Percentiles rank a stretch among this genome's conserved stretches.
Conservation (phyloP, 495 filamentous ascomycete species). For the Podospora didyma region DNA sequence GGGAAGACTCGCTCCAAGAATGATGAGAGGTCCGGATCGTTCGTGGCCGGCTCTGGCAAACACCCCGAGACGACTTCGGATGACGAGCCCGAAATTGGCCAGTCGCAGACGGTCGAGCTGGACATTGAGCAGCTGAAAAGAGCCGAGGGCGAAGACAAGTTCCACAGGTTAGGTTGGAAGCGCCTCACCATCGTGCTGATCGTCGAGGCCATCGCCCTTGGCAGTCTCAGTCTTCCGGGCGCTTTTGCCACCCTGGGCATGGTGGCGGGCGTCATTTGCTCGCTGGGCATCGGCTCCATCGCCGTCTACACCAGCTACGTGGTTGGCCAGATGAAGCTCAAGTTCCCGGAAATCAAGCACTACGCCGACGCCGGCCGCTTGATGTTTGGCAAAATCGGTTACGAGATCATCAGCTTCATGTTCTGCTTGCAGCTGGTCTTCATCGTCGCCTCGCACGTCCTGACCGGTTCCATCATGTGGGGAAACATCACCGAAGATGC, state of each 20-base stretch:
- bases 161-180: conserved; percentile 46
- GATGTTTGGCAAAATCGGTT: conserved; percentile 58
- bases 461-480: conserved; percentile 70
- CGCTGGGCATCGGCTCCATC: conserved; percentile 57
- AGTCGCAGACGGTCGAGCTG: not conserved
- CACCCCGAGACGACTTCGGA: not conserved
- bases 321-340: conserved; percentile 72
- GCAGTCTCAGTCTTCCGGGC: conserved; percentile 60
- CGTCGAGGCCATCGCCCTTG: conserved; percentile 71
- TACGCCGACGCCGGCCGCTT: conserved; percentile 70
- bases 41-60: not conserved
- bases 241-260: conserved; percentile 64
- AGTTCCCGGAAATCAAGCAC: conserved; percentile 65
- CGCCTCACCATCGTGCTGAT: conserved; percentile 58
- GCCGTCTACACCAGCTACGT: conserved; percentile 76
- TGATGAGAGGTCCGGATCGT: too few relatives aligned
- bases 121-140: conserved; percentile 33
- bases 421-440: conserved; percentile 69
- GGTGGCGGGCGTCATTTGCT: conserved; percentile 53
- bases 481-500: conserved; percentile 60
- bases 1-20: too few relatives aligned
- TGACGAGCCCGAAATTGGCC: not conserved
- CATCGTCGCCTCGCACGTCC: conserved; percentile 70
- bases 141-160: conserved; percentile 35
- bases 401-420: conserved; percentile 59